Percentiles rank a stretch among this genome's conserved stretches.
Conservation (phyloP, 2,329 filamentous ascomycete genomes). For the Elsinoe fawcettii region DNA sequence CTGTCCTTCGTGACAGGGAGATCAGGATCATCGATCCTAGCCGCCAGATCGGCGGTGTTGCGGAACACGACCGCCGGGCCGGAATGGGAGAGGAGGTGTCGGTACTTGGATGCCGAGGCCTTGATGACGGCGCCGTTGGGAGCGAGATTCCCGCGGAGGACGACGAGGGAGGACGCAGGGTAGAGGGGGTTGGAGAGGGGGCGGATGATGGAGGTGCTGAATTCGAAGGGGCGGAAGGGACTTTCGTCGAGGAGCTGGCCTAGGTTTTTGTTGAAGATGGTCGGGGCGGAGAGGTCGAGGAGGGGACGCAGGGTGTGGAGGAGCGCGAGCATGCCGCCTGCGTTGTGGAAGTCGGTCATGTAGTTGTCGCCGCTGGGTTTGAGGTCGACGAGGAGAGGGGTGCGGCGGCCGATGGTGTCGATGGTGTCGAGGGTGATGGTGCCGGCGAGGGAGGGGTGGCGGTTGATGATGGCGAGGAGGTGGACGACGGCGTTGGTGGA, state of each 20-base stretch:
- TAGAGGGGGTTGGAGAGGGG: conserved; percentile 40
- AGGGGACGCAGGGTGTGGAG: conserved; percentile 41
- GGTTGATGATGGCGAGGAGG: conserved; percentile 40
- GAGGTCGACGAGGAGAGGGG: conserved; percentile 44
- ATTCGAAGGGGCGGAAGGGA: conserved; percentile 36
- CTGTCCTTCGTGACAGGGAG: conserved; percentile 39
- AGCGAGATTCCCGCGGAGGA: conserved; percentile 42
- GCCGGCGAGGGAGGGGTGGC: conserved; percentile 42
- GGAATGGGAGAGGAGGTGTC: conserved; percentile 36
- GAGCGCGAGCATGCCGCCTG: conserved; percentile 44
- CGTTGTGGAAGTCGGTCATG: conserved; percentile 50
- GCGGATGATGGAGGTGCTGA: conserved; percentile 38
- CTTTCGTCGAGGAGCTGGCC: conserved; percentile 39
- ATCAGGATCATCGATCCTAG: conserved; percentile 39
- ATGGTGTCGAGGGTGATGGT: conserved; percentile 40
- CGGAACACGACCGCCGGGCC: conserved; percentile 44
- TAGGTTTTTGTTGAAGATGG: conserved; percentile 41
- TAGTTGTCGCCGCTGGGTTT: conserved; percentile 46
- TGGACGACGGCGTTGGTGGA: conserved; percentile 40
- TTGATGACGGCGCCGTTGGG: conserved; percentile 45
- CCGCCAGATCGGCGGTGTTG: conserved; percentile 40
- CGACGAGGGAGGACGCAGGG: conserved; percentile 38
- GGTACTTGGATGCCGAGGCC: conserved; percentile 44
- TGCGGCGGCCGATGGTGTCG: conserved; percentile 42
- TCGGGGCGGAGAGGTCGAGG: conserved; percentile 39